Percentiles rank a stretch among this genome's conserved stretches.
These are phyloP conservation scores for Neurospora sp. DNA, from an alignment of 495 filamentous ascomycete species.

Conservation along the genomic window DNA sequence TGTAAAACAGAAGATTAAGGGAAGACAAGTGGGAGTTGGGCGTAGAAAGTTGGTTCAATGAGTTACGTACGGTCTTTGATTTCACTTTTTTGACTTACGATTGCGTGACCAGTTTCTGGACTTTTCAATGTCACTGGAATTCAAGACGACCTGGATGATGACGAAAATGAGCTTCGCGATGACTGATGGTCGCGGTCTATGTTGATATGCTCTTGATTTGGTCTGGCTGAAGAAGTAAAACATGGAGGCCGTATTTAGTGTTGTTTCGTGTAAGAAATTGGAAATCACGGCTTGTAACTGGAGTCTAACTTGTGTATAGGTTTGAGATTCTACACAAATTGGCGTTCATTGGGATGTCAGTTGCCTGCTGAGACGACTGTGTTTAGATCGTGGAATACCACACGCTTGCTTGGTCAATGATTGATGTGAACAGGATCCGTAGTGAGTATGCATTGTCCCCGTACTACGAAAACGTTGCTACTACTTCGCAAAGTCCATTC, in stretches of 20 bases:
- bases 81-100: no score
- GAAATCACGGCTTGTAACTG: neutral
- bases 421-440: neutral
- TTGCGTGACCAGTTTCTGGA: no score
- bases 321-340: neutral
- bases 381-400: neutral
- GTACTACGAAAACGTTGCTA: neutral
- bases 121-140: neutral
- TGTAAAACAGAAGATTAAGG: no score
- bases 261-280: neutral
- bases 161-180: neutral
- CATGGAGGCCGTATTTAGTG: neutral
- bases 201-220: neutral
- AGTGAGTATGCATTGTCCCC: neutral
- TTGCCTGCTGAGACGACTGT: neutral
- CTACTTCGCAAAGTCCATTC: neutral
- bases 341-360: neutral
- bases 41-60: no score
- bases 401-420: neutral
- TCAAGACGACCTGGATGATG: neutral
- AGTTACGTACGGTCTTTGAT: no score
- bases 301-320: neutral
- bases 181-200: neutral
- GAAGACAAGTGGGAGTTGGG: no score
- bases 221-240: neutral